These are phyloP conservation scores for Globisporangium acanthophoron DNA, from an alignment of 352 stramenopile species.

Conservation along the genomic window DNA sequence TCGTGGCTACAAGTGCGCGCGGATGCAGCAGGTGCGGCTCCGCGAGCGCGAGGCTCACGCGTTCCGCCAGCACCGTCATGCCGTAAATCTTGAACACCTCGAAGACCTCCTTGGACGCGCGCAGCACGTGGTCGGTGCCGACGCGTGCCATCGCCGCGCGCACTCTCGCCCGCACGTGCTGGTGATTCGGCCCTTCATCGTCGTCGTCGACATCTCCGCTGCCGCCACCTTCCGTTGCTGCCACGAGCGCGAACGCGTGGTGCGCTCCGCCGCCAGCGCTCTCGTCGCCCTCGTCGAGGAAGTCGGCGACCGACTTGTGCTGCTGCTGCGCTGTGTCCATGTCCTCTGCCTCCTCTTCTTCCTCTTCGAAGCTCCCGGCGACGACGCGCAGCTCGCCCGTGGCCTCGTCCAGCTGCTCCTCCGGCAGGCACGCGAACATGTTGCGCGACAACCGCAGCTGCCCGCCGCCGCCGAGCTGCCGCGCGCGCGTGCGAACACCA, in stretches of 20 bases:
- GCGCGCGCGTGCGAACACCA: slow-evolving; percentile 23
- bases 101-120: slow-evolving; percentile 59
- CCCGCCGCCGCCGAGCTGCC: slow-evolving; percentile 22
- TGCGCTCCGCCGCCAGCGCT: slow-evolving; percentile 6
- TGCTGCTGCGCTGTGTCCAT: slow-evolving; percentile 12
- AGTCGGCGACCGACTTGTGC: slow-evolving; percentile 22
- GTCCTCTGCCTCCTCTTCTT: slow-evolving; percentile 4
- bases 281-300: slow-evolving; percentile 35
- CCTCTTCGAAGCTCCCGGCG: slow-evolving; percentile 24
- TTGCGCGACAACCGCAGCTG: slow-evolving; percentile 50
- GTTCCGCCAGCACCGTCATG: slow-evolving; percentile 67
- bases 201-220: slow-evolving; percentile 5
- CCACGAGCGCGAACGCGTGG: slow-evolving; percentile 25
- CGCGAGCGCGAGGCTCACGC: slow-evolving; percentile 48
- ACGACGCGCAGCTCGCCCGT: slow-evolving; percentile 49
- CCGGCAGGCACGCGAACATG: slow-evolving; percentile 49
- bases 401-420: slow-evolving; percentile 52
- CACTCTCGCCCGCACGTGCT: neutral
- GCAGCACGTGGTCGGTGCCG: slow-evolving; percentile 37
- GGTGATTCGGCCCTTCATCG: neutral
- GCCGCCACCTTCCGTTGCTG: neutral
- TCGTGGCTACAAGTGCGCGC: neutral
- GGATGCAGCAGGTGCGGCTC: slow-evolving; percentile 19
- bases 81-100: slow-evolving; percentile 83
- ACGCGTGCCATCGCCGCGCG: slow-evolving; percentile 27